Base-by-base conservation (phyloP, 805 yeast genomes). In the Starmerella tilneyi region DNA sequence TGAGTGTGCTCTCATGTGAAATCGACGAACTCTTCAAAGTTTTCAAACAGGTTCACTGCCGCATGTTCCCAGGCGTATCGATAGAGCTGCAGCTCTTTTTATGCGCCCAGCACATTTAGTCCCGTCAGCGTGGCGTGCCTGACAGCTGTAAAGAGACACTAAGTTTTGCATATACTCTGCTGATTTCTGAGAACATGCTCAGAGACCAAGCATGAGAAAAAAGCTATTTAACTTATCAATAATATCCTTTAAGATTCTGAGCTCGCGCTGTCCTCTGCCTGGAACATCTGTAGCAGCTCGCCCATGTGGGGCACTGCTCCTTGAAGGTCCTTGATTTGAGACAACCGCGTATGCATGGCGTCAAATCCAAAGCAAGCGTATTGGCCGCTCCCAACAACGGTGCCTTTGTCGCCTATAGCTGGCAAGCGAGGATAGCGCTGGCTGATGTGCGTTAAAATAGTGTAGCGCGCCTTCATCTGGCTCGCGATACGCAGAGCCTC, bases 371-470 rank as follows among this genome's bases (percentile, higher is more conserved):
- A 54, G 29, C 53, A 51, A 2, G 40, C 52, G 63, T 65, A 65
- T 62, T 59, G 61, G 56, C 23, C 32, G 2, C 31, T 22, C 15
- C 46, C 41, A 35, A 35, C 20, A n/a, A 15, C 16, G 23, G 50
- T 44, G n/a, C 41, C 47, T 11, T 34, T 41, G 8, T 35, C 43
- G 15, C 47, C 50, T 4, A 54, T 26, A 7, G 52, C 48, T 9
- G 76, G 79, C 19, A 77, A 59, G 48, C 74, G 73, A 2, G 84
- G 81, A 58, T 84, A 92, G 51, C 99, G 71, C 52, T 92, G 94
- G 47, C 94, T 82, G 65, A 92, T 88, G 65, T 92, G 99, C 0
- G 98, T 92, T 33, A 92, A 66, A 4, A 92, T 67, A 22, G 85
- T 63, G 51, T 79, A 75, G 24, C 71, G 68, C 20, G 88, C 85